Evolutionary conservation across 805 yeast species (phyloP), one percentile per base, ranked within the genome.

Genomic region (Wickerhamiella qilinensis): DNA sequence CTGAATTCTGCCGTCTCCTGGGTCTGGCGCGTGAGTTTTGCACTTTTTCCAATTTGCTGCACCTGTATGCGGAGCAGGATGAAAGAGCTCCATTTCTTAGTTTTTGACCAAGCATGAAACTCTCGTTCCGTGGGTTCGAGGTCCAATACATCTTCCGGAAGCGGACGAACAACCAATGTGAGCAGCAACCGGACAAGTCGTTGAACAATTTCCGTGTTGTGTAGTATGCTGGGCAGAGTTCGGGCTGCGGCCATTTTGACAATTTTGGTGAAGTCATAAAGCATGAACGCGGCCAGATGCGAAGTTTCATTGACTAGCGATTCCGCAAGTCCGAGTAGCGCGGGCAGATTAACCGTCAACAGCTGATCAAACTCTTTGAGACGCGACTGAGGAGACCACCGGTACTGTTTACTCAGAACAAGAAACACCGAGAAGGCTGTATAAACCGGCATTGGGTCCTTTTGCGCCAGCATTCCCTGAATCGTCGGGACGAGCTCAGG

Each of bases 11-110:
- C 3, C 39, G 41, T 6, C 44, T 37, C 30, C 38, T 36, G 20
- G 43, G 27, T 27, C 39, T 36, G 24, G 46, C 40, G 1, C 28
- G 28, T 9, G 15, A 29, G 8, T n/a, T n/a, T n/a, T n/a, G n/a
- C n/a, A n/a, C n/a, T n/a, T n/a, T n/a, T n/a, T n/a, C n/a, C n/a
- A 29, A 78, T 83, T 52, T 79, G 85, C 48, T 88, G 68, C 38
- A 68, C 68, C 50, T 81, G 81, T 3, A 85, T 54, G 46, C 93
- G 70, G 46, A 67, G 69, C 30, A 86, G 54, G 54, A 82, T 84
- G 19, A 83, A 84, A 51, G 75, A 75, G 1, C 93, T 73, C 96
- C 97, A 88, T 56, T 88, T 91, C 61, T 70, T 86, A 48, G 74
- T 71, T 59, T 74, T 88, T 53, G 64, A 76, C 78, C 78, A 80